Evolutionary conservation across 192 early-diverging fungal genomes (phyloP).

Genomic region (Linnemannia schmuckeri): DNA sequence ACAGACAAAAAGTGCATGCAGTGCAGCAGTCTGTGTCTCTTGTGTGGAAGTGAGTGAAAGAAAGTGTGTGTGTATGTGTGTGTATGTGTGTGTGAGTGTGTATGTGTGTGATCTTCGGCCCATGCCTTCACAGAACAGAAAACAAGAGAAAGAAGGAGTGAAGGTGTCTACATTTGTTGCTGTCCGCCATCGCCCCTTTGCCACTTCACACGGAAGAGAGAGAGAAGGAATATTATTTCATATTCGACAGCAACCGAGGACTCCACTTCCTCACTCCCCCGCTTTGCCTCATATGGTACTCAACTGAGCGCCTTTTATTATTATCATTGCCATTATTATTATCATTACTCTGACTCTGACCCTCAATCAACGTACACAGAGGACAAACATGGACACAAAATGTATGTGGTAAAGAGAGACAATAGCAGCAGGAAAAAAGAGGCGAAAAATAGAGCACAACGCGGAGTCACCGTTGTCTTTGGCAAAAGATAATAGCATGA

Average conservation of each 20-base stretch:
- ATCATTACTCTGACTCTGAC: background rate
- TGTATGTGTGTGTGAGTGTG: background rate
- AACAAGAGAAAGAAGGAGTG: background rate
- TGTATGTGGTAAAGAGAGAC: background rate
- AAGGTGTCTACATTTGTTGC: background rate
- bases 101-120: background rate
- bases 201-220: background rate
- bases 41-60: background rate
- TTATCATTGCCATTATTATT: background rate
- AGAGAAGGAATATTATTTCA: background rate
- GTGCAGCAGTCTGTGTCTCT: background rate
- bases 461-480: background rate
- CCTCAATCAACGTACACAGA: background rate
- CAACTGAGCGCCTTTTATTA: background rate
- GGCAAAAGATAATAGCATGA: background rate
- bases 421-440: background rate
- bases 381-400: background rate
- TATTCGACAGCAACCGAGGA: background rate
- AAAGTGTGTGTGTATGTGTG: background rate
- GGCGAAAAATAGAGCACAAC: constrained; percentile 9
- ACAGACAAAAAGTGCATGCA: background rate
- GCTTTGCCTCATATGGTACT: background rate
- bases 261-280: background rate
- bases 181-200: background rate
- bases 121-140: background rate